phyloP scores from a whole-genome alignment of 1,139 yeast species.

The Protomyces arabidopsidicola region DNA sequence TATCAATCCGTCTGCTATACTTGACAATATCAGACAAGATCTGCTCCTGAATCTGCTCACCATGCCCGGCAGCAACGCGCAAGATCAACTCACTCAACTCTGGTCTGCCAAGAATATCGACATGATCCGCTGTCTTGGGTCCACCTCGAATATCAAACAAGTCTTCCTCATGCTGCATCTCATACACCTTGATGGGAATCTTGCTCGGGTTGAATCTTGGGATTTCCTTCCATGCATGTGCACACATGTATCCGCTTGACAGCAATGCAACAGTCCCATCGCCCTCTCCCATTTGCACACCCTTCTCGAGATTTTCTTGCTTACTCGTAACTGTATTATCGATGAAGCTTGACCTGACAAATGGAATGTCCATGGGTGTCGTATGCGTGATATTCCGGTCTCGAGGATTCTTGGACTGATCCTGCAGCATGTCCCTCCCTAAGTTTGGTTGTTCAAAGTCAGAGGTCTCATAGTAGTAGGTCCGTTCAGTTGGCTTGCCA shows the following conservation, averaged over 20 bases:
- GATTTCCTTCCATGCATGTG: constrained; percentile 30
- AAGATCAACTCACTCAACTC: constrained; percentile 75
- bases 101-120: constrained; percentile 89
- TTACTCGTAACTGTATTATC: constrained; percentile 24
- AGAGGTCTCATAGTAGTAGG: constrained; percentile 75
- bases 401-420: constrained; percentile 1
- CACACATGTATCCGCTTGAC: constrained; percentile 53
- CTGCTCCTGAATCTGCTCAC: constrained; percentile 58
- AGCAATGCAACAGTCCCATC: constrained; percentile 90
- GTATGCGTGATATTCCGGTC: constrained; percentile 19
- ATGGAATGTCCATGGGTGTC: constrained; percentile 22
- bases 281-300: constrained; percentile 83
- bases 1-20: constrained; percentile 10
- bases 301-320: constrained; percentile 19
- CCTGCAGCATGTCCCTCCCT: constrained; percentile 41
- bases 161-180: constrained; percentile 89
- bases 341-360: constrained; percentile 18
- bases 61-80: constrained; percentile 76
- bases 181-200: constrained; percentile 69
- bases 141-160: constrained; percentile 94
- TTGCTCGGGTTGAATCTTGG: constrained; percentile 74
- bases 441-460: constrained; percentile 38
- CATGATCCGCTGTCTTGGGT: constrained; percentile 96
- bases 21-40: constrained; percentile 57
- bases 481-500: constrained; percentile 92